phyloP scores from a whole-genome alignment of 345 rosid species.

The Cardamine chenopodiifolia region DNA sequence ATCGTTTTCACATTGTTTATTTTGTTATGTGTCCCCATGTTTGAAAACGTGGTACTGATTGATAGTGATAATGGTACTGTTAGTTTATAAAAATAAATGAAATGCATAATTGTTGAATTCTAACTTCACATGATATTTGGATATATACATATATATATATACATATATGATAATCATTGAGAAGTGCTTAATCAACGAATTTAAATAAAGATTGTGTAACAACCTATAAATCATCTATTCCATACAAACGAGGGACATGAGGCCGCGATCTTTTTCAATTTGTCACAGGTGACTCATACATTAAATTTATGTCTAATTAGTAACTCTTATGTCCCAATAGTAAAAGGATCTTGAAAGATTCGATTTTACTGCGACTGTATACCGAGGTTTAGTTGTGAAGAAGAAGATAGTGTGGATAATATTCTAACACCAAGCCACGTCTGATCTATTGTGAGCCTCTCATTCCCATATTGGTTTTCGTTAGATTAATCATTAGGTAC shows the following conservation, averaged over 20 bases:
- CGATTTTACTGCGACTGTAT: background rate
- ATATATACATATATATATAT: too few relatives aligned
- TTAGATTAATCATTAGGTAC: constrained; percentile 25
- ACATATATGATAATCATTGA: background rate
- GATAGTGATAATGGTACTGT: constrained; percentile 6
- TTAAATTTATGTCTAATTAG: background rate
- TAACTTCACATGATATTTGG: constrained; percentile 18
- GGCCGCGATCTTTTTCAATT: background rate
- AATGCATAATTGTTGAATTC: constrained; percentile 29
- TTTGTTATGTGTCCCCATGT: constrained; percentile 20
- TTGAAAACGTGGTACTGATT: constrained; percentile 30
- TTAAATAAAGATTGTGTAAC: background rate
- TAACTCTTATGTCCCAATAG: background rate
- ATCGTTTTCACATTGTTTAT: constrained; percentile 18
- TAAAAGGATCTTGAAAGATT: background rate
- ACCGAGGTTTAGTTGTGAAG: background rate
- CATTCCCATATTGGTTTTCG: constrained; percentile 8
- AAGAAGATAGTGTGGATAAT: background rate
- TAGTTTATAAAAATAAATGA: background rate
- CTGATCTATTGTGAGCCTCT: constrained; percentile 26
- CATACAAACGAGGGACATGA: background rate
- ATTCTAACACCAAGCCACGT: constrained; percentile 14
- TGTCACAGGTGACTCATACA: background rate
- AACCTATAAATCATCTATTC: background rate
- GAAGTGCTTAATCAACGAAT: background rate